These are phyloP conservation scores for Puccinia triticina DNA, from an alignment of 1,284 basidiomycete genomes.

Conservation along the genomic window DNA sequence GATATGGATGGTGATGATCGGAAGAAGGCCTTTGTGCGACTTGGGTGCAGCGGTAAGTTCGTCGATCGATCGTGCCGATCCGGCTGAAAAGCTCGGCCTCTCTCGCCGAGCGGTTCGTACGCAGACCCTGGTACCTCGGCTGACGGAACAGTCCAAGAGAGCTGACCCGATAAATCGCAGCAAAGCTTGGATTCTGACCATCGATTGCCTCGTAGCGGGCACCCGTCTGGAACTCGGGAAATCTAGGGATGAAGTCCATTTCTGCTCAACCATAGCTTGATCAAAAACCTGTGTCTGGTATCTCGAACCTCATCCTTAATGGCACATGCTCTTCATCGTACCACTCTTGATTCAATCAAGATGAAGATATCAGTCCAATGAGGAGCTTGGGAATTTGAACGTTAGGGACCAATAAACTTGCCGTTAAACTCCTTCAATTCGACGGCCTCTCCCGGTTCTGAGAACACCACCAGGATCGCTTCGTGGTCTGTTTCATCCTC, in stretches of 20 bases:
- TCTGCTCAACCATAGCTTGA: slow-evolving; percentile 44
- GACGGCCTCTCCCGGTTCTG: slow-evolving; percentile 57
- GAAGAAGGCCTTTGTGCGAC: slow-evolving; percentile 25
- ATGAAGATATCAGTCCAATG: not conserved
- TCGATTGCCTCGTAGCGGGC: slow-evolving; percentile 57
- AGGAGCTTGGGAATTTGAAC: not conserved
- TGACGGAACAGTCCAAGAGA: slow-evolving; percentile 58
- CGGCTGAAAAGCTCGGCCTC: slow-evolving; percentile 60
- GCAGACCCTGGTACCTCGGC: slow-evolving; percentile 58
- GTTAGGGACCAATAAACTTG: slow-evolving; percentile 26
- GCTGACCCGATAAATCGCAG: slow-evolving; percentile 60
- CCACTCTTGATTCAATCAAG: slow-evolving; percentile 57
- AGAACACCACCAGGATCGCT: slow-evolving; percentile 57
- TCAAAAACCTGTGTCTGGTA: slow-evolving; percentile 49
- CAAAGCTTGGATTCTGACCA: slow-evolving; percentile 54
- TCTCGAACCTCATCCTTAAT: slow-evolving; percentile 58
- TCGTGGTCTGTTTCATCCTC: slow-evolving; percentile 34
- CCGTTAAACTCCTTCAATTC: slow-evolving; percentile 58
- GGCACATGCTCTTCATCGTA: slow-evolving; percentile 62
- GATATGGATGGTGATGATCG: not conserved
- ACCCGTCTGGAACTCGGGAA: slow-evolving; percentile 57
- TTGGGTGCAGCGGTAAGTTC: slow-evolving; percentile 58
- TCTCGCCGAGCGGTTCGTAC: slow-evolving; percentile 58
- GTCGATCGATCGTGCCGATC: slow-evolving; percentile 59
- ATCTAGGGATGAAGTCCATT: slow-evolving; percentile 52